Evolutionary conservation across 1,139 yeast genomes (phyloP), one percentile per base, ranked within the genome.

Genomic region (Geotrichum klebahnii): DNA sequence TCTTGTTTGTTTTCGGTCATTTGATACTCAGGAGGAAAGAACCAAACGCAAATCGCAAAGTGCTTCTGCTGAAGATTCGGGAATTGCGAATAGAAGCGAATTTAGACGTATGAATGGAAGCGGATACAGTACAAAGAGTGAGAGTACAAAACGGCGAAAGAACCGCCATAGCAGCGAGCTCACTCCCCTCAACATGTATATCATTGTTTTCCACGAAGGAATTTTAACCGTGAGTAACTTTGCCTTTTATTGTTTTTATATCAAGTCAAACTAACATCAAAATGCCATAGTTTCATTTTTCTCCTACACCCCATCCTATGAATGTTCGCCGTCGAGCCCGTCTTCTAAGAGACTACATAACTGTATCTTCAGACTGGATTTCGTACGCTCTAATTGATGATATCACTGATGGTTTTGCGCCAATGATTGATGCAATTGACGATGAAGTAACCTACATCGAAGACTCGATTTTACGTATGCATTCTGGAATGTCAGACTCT

Each of bases 331-430:
- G 97, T 65, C 80, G 98, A 62, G 95, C 95, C 0, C 75, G 97
- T 51, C 89, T 92, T 56, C 75, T 92, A 56, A 78, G 84, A 56
- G 98, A 92, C 65, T 92, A 90, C 62, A 74, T 92, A 55, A 86
- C 87, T 1, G 96, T 92, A 4, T 80, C 94, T 1, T 81, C 97
- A 0, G 98, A 92, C 67, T 92, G 98, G 98, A 84, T 92, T 46
- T 92, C 96, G 2, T 92, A 92, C 69, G 98, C 97, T 0, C 73
- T 92, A 57, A 89, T 92, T 62, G 98, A 92, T 71, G 97, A 92
- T 66, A 88, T 92, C 56, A 90, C 97, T 1, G 98, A 92, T 72
- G 94, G 95, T 0, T 92, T 88, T 73, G 97, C 94, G 0, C 98
- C 98, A 1, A 81, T 92, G 82, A 90, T 92, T 58, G 95, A 87